These are phyloP conservation scores for Acidomyces sp. DNA, from an alignment of 495 filamentous ascomycete species.

Conservation along the genomic window DNA sequence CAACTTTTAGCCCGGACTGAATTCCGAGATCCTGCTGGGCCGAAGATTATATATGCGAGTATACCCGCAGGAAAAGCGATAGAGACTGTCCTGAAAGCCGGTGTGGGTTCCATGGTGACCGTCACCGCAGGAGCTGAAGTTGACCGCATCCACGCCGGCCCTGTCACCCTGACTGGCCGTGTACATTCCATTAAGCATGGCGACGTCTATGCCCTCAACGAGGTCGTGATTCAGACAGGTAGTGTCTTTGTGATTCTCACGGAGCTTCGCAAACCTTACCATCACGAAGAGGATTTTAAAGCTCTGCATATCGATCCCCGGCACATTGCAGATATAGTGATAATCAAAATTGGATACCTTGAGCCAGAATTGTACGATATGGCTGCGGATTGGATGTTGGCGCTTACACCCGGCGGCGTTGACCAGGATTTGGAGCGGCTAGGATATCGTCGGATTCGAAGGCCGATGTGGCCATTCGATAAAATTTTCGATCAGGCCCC, in stretches of 20 bases:
- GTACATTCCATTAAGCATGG: slow-evolving; percentile 43
- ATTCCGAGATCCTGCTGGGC: slow-evolving; percentile 30
- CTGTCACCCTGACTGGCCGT: slow-evolving; percentile 40
- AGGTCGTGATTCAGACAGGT: slow-evolving; percentile 41
- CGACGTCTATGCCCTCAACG: slow-evolving; percentile 36
- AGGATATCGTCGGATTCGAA: neutral
- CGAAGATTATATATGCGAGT: slow-evolving; percentile 43
- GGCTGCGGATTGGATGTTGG: slow-evolving; percentile 1
- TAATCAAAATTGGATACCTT: slow-evolving; percentile 49
- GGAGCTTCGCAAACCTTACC: slow-evolving; percentile 44
- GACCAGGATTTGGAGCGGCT: slow-evolving; percentile 1
- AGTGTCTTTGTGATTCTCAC: slow-evolving; percentile 44
- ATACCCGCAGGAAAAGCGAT: slow-evolving; percentile 38
- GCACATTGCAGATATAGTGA: slow-evolving; percentile 35
- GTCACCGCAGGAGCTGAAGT: slow-evolving; percentile 44
- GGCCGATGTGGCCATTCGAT: slow-evolving; percentile 2
- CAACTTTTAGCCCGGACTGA: slow-evolving; percentile 37
- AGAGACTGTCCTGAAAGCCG: slow-evolving; percentile 33
- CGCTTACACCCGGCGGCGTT: slow-evolving; percentile 1
- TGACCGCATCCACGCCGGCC: slow-evolving; percentile 39
- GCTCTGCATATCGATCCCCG: slow-evolving; percentile 37
- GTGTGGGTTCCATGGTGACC: slow-evolving; percentile 38
- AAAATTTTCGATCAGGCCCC: neutral
- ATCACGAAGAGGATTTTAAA: slow-evolving; percentile 42
- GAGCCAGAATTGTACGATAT: slow-evolving; percentile 40